Percentiles rank a stretch among this genome's conserved stretches.
These are phyloP conservation scores for Penicillium goetzii DNA, from an alignment of 495 filamentous ascomycete genomes.

Conservation along the genomic window DNA sequence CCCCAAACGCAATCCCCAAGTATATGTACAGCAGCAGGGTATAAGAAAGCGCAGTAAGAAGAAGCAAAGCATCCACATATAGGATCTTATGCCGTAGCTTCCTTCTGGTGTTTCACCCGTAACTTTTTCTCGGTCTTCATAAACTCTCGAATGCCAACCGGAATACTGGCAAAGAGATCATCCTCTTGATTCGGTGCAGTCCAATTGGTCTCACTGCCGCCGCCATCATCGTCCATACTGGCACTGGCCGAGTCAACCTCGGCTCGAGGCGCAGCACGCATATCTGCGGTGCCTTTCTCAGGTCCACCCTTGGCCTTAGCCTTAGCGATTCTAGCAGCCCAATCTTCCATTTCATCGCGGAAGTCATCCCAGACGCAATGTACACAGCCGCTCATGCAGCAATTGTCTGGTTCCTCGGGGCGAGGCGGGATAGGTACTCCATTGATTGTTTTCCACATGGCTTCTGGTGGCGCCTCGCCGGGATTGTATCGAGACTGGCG, in stretches of 20 bases:
- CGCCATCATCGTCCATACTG: constrained; percentile 83
- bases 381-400: constrained; percentile 98
- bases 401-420: constrained; percentile 93
- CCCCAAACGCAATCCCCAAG: not conserved
- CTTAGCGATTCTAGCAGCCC: constrained; percentile 63
- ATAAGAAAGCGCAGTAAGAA: constrained; percentile 8
- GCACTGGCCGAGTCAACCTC: constrained; percentile 45
- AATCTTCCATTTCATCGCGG: constrained; percentile 88
- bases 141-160: constrained; percentile 93
- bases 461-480: constrained; percentile 44
- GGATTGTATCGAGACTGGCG: constrained; percentile 62
- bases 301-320: constrained; percentile 48
- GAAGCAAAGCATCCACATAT: not conserved
- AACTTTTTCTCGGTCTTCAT: constrained; percentile 96
- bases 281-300: constrained; percentile 38
- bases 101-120: constrained; percentile 67
- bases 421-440: constrained; percentile 81
- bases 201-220: constrained; percentile 73
- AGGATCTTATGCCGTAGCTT: constrained; percentile 27
- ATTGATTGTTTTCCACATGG: constrained; percentile 64
- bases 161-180: constrained; percentile 78
- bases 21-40: constrained; percentile 18
- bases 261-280: constrained; percentile 39
- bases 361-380: constrained; percentile 96
- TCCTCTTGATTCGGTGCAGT: constrained; percentile 35